Percentiles rank a stretch among this genome's conserved stretches.
Conservation (phyloP, 2,329 filamentous ascomycete genomes). For the Alternaria atra region DNA sequence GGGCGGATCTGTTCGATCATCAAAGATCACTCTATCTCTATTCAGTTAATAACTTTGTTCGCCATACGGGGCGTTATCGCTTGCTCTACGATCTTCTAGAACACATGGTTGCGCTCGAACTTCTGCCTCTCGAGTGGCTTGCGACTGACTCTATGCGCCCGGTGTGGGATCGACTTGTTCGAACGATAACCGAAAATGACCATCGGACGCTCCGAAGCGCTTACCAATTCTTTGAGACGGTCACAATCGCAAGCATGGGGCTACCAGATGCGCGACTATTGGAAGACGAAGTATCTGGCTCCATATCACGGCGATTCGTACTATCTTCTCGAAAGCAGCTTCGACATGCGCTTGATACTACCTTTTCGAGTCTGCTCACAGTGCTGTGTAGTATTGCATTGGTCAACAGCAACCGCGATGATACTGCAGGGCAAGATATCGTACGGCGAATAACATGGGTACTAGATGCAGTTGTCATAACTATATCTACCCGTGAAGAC, state of each 20-base stretch:
- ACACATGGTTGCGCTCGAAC: conserved; percentile 45
- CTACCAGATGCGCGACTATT: conserved; percentile 36
- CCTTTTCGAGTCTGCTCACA: conserved; percentile 47
- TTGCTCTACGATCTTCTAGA: conserved; percentile 48
- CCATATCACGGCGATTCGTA: conserved; percentile 29
- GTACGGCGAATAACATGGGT: conserved; percentile 31
- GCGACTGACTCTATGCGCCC: conserved; percentile 48
- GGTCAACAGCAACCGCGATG: conserved; percentile 31
- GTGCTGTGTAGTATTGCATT: conserved; percentile 46
- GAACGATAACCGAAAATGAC: conserved; percentile 42
- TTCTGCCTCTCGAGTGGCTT: conserved; percentile 51
- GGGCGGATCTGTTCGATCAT: conserved; percentile 40
- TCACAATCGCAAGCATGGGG: conserved; percentile 39
- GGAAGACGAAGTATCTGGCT: conserved; percentile 28
- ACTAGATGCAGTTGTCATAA: conserved; percentile 35
- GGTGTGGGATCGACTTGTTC: conserved; percentile 47
- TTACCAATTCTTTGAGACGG: conserved; percentile 44
- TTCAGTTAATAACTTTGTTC: conserved; percentile 39
- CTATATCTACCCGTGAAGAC: conserved; percentile 35
- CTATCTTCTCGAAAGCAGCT: conserved; percentile 39
- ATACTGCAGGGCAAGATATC: conserved; percentile 22
- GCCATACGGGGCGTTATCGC: conserved; percentile 38
- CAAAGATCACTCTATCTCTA: conserved; percentile 38
- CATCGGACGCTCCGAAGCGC: conserved; percentile 35
- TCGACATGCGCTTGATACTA: conserved; percentile 47